These are phyloP conservation scores for Yamadazyma kitorensis DNA, from an alignment of 805 yeast genomes.

Conservation along the genomic window DNA sequence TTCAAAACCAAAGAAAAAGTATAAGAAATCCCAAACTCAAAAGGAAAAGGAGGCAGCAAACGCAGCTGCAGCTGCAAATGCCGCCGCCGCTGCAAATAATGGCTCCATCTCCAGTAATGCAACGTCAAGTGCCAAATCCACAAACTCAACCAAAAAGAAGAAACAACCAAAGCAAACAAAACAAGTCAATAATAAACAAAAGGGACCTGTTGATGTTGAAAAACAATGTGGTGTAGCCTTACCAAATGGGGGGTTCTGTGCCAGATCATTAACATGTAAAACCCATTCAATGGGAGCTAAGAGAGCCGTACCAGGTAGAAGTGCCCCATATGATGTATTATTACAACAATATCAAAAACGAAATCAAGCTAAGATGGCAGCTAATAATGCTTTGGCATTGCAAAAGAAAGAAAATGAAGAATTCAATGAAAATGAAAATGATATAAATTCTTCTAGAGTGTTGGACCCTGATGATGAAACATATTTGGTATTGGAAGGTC, in stretches of 20 bases:
- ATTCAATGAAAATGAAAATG: constrained; percentile 22
- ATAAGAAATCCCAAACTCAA: constrained; percentile 42
- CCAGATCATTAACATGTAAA: constrained; percentile 92
- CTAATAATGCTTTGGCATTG: constrained; percentile 75
- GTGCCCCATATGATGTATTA: constrained; percentile 86
- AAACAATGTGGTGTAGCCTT: constrained; percentile 94
- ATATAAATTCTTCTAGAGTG: constrained; percentile 33
- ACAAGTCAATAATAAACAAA: constrained; percentile 51
- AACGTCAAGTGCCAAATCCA: no score
- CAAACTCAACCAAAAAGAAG: constrained; percentile 15
- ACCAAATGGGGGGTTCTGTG: constrained; percentile 94
- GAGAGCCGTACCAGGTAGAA: constrained; percentile 89
- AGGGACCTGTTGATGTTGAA: constrained; percentile 88
- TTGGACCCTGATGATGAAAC: constrained; percentile 91
- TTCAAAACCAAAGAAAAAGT: constrained; percentile 39
- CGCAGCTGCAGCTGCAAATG: constrained; percentile 46
- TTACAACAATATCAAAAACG: constrained; percentile 87
- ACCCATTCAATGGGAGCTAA: constrained; percentile 99
- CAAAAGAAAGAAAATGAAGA: constrained; percentile 68
- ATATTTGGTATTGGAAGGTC: constrained; percentile 86
- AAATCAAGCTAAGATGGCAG: constrained; percentile 87
- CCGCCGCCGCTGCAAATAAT: constrained; percentile 25
- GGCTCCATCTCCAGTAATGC: constrained; percentile 21
- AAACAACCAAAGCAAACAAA: constrained; percentile 35
- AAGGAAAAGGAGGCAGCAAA: constrained; percentile 46